Evolutionary conservation across 352 stramenopile species (phyloP), one percentile per base, ranked within the genome.

Genomic region (Salisapilia sapeloensis): DNA sequence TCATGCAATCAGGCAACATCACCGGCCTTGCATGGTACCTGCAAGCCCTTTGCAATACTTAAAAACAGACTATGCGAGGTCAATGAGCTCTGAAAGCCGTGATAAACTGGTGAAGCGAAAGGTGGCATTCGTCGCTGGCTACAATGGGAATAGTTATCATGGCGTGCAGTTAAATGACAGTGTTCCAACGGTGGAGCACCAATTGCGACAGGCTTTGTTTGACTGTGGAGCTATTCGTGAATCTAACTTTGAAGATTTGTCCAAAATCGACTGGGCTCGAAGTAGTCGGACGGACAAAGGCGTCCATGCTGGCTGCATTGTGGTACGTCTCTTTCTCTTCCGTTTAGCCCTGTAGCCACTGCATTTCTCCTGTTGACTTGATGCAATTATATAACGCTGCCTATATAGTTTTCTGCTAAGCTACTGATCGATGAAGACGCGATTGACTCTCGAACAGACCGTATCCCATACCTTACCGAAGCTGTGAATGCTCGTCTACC

Each of bases 211-310:
- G 10, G 81, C 79, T 17, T 70, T 94, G 18, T 77, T 89, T 19
- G 22, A 77, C 10, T 62, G 57, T 1, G 81, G 81, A 13, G 70
- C 70, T 36, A 91, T 94, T 46, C 67, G 66, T 24, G 72, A 89
- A 43, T 89, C 67, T 25, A 93, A 93, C 45, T 85, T 89, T 24
- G 76, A 64, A 26, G 65, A 92, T 43, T 33, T 92, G 42, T 49
- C 41, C 42, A 93, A 93, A 52, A 90, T 94, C 35, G 76, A 85
- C 45, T 94, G 81, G 81, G 65, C 79, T 9, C 52, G 79, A 17
- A 92, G 75, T 56, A 90, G 71, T 24, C 72, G 83, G 15, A 95
- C 83, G 15, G 83, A 95, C 54, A 95, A 95, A 39, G 81, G 83
- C 18, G 83, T 94, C 24, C 83, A 95, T 40, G 83, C 83, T 4